A percentile compares a stretch with the other conserved stretches of the same genome.
These are phyloP conservation scores for Jamesozyma rosinii DNA, from an alignment of 805 yeast genomes.

Conservation along the genomic window DNA sequence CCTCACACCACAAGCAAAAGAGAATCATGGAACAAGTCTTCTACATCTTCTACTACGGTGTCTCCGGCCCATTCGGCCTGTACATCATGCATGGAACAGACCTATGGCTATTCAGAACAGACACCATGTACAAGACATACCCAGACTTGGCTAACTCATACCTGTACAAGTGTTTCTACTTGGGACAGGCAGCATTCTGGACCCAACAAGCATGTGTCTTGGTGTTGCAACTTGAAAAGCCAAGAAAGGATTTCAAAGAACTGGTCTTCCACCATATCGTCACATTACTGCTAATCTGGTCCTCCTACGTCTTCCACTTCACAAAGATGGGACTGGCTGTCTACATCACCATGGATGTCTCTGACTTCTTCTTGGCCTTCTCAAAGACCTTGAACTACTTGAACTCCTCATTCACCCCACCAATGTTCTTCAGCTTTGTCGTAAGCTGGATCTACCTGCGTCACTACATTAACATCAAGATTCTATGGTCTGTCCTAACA, in stretches of 20 bases:
- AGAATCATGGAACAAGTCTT: slow-evolving; percentile 94
- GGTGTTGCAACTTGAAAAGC: slow-evolving; percentile 79
- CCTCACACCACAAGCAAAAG: slow-evolving; percentile 43
- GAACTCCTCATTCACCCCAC: slow-evolving; percentile 52
- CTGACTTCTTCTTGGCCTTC: slow-evolving; percentile 80
- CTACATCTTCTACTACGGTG: slow-evolving; percentile 68
- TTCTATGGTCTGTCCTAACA: slow-evolving; percentile 79
- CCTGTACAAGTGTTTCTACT: slow-evolving; percentile 72
- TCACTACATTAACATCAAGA: slow-evolving; percentile 72
- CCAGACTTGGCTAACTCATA: slow-evolving; percentile 74
- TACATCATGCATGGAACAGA: slow-evolving; percentile 80
- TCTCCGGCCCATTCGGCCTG: slow-evolving; percentile 78
- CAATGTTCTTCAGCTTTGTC: slow-evolving; percentile 62
- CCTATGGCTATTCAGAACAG: slow-evolving; percentile 82
- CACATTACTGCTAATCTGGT: slow-evolving; percentile 78
- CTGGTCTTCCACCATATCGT: slow-evolving; percentile 87
- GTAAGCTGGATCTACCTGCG: slow-evolving; percentile 78
- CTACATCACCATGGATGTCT: slow-evolving; percentile 91
- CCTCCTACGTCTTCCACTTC: slow-evolving; percentile 87
- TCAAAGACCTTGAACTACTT: slow-evolving; percentile 83
- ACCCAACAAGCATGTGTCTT: slow-evolving; percentile 86
- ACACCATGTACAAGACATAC: slow-evolving; percentile 65
- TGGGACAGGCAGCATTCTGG: slow-evolving; percentile 96
- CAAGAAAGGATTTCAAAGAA: slow-evolving; percentile 88
- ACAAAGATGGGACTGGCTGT: slow-evolving; percentile 91